Conservation (phyloP, 495 filamentous ascomycete genomes). For the Lasiosphaeriaceae sp. region DNA sequence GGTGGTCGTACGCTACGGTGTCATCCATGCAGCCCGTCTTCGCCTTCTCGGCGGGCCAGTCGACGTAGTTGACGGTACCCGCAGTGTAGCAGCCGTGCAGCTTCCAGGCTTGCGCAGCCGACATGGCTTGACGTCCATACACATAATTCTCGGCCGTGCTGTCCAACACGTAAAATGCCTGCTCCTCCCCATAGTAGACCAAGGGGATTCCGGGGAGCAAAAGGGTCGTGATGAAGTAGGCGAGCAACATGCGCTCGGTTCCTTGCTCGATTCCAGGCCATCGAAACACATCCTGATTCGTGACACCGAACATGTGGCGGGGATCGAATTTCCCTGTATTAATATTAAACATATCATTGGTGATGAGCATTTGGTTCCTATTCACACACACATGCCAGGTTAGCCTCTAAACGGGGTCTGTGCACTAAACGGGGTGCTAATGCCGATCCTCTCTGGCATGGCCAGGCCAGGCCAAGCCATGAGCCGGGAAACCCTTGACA, state of each 20-base stretch:
- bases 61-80: conserved; percentile 54
- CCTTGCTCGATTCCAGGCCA: conserved; percentile 64
- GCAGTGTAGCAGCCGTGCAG: conserved; percentile 61
- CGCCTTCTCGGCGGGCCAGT: conserved; percentile 35
- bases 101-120: conserved; percentile 59
- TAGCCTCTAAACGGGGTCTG: background rate
- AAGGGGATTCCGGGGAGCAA: conserved; percentile 64
- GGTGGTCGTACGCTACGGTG: conserved; percentile 56
- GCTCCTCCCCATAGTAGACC: conserved; percentile 66
- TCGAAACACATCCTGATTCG: conserved; percentile 67
- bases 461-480: too few relatives aligned
- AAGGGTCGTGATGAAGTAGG: conserved; percentile 60
- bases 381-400: background rate
- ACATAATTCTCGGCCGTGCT: conserved; percentile 65
- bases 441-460: too few relatives aligned
- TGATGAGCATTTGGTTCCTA: conserved; percentile 52
- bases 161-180: conserved; percentile 64
- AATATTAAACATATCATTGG: conserved; percentile 64
- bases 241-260: conserved; percentile 57
- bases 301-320: conserved; percentile 65
- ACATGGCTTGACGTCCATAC: conserved; percentile 63
- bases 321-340: conserved; percentile 69
- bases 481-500: too few relatives aligned
- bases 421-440: background rate
- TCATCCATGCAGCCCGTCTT: conserved; percentile 64